A percentile compares a stretch with the other conserved stretches of the same genome.
Conservation (phyloP, 192 early-diverging fungal genomes). For the Linnemannia schmuckeri region DNA sequence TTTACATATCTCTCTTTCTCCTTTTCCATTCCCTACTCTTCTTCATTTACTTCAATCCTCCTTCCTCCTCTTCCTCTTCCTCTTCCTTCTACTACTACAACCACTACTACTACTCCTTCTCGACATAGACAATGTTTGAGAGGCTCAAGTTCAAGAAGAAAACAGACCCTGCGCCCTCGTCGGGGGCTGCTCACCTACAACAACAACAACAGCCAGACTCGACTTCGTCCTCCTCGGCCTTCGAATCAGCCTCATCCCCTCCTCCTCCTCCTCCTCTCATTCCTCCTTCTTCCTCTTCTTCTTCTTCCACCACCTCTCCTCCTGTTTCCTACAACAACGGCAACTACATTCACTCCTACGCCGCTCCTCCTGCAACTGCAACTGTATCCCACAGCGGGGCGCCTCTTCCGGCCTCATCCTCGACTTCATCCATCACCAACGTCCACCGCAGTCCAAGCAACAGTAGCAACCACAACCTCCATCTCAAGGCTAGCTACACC, state of each 20-base stretch:
- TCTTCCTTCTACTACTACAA: neutral
- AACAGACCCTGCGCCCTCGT: slow-evolving; percentile 16
- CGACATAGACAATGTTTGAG: slow-evolving; percentile 31
- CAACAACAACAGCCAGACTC: neutral
- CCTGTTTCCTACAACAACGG: neutral
- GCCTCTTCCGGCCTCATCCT: neutral
- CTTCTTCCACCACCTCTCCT: neutral
- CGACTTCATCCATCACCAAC: slow-evolving; percentile 1
- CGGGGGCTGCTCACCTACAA: neutral
- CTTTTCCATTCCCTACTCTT: neutral
- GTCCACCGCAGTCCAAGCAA: slow-evolving; percentile 4
- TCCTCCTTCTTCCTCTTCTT: slow-evolving; percentile 1
- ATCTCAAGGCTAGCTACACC: slow-evolving; percentile 11
- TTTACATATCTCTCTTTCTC: neutral
- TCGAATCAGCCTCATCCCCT: neutral
- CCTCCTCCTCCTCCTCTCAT: slow-evolving; percentile 9
- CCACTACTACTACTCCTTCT: neutral
- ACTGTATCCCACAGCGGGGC: neutral
- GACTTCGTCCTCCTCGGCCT: slow-evolving; percentile 19
- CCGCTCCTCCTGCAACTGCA: neutral
- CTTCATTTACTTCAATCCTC: neutral
- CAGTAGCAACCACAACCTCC: slow-evolving; percentile 2
- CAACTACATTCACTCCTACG: neutral
- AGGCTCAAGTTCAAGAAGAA: slow-evolving; percentile 38
- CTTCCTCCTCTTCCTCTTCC: neutral